These are phyloP conservation scores for Geranomyces variabilis DNA, from an alignment of 192 early-diverging fungal species.

Conservation along the genomic window DNA sequence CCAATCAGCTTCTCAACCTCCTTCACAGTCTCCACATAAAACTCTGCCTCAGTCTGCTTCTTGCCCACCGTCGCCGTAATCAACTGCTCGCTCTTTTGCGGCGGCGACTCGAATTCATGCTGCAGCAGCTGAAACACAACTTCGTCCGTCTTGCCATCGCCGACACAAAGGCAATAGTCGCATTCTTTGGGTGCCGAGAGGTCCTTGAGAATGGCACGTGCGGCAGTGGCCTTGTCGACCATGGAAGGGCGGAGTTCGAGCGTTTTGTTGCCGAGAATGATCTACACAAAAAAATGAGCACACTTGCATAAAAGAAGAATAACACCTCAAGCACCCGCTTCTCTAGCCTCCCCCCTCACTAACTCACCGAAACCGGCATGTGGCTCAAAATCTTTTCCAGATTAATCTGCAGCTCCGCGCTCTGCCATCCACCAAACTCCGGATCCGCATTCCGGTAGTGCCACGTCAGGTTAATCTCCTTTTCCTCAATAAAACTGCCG, in stretches of 20 bases:
- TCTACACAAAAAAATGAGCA: slow-evolving; percentile 44
- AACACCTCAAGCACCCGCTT: slow-evolving; percentile 9
- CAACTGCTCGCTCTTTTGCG: slow-evolving; percentile 33
- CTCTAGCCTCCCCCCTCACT: too few relatives aligned
- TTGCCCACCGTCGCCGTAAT: slow-evolving; percentile 94
- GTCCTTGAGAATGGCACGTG: slow-evolving; percentile 85
- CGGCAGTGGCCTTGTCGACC: slow-evolving; percentile 90
- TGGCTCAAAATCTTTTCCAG: slow-evolving; percentile 93
- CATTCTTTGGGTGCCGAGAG: slow-evolving; percentile 45
- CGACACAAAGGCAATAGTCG: slow-evolving; percentile 83
- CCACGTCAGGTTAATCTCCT: slow-evolving; percentile 98
- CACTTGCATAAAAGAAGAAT: background rate
- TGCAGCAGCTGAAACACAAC: slow-evolving; percentile 74
- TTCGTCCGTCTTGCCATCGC: slow-evolving; percentile 97
- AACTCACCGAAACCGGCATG: slow-evolving; percentile 79
- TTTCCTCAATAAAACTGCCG: slow-evolving; percentile 96
- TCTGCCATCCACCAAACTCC: slow-evolving; percentile 97
- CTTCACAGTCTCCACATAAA: slow-evolving; percentile 72
- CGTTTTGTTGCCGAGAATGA: slow-evolving; percentile 95
- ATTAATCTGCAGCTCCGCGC: slow-evolving; percentile 96
- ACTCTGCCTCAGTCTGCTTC: slow-evolving; percentile 92
- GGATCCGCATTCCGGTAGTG: slow-evolving; percentile 88
- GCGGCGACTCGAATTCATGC: slow-evolving; percentile 34
- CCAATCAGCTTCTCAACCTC: slow-evolving; percentile 48
- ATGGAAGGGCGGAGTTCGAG: slow-evolving; percentile 91